A percentile compares a stretch with the other conserved stretches of the same genome.
phyloP scores from a whole-genome alignment of 805 yeast genomes.

The Hanseniaspora thailandica region DNA sequence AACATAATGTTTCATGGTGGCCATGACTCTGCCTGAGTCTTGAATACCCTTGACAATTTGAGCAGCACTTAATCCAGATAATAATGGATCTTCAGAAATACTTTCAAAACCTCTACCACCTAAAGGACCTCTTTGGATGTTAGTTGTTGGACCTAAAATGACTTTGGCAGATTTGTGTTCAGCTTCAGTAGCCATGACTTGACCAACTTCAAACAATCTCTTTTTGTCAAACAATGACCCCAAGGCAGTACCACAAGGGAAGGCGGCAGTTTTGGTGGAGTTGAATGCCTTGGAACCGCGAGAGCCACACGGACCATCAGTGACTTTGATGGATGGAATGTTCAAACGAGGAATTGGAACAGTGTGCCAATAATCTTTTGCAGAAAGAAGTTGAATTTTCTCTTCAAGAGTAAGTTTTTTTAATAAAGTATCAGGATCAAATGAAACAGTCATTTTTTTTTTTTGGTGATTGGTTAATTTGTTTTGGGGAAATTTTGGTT shows the following conservation, averaged over 20 bases:
- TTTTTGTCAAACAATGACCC: slow-evolving; percentile 46
- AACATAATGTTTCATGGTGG: slow-evolving; percentile 52
- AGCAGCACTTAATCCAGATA: slow-evolving; percentile 39
- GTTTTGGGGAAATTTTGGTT: no score
- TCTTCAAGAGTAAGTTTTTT: slow-evolving; percentile 22
- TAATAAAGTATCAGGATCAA: slow-evolving; percentile 22
- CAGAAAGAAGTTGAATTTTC: slow-evolving; percentile 28
- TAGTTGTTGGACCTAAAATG: slow-evolving; percentile 40
- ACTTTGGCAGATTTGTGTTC: slow-evolving; percentile 42
- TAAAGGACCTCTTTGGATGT: slow-evolving; percentile 45
- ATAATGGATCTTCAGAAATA: slow-evolving; percentile 49
- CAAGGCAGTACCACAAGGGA: slow-evolving; percentile 46
- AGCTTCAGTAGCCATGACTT: slow-evolving; percentile 44
- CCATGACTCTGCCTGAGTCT: slow-evolving; percentile 36
- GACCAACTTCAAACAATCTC: slow-evolving; percentile 37
- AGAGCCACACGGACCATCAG: slow-evolving; percentile 57
- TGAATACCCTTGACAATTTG: slow-evolving; percentile 45
- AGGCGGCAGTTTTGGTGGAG: slow-evolving; percentile 50
- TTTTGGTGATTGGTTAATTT: background rate
- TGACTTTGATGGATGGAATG: slow-evolving; percentile 37
- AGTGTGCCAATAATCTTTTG: slow-evolving; percentile 45
- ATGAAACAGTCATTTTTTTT: background rate
- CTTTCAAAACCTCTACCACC: slow-evolving; percentile 57
- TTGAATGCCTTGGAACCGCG: slow-evolving; percentile 45
- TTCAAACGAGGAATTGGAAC: slow-evolving; percentile 30